These are phyloP conservation scores for Friedmanniomyces endolithicus DNA, from an alignment of 495 filamentous ascomycete genomes.

Conservation along the genomic window DNA sequence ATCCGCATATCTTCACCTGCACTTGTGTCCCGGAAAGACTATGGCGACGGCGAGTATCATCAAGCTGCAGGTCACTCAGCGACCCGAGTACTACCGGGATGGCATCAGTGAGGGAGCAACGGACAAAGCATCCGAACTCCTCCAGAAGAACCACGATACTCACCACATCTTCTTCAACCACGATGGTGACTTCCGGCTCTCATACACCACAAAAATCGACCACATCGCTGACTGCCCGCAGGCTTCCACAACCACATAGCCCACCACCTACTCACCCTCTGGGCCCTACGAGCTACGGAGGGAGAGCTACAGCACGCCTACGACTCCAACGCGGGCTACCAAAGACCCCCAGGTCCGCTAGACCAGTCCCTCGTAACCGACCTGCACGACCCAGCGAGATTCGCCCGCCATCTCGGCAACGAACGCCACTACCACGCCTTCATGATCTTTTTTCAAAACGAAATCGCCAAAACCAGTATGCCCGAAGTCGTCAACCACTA, in stretches of 20 bases:
- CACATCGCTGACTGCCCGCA: neutral
- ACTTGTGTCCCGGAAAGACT: too few relatives aligned
- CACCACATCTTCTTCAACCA: slow-evolving; percentile 72
- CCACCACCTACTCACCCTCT: slow-evolving; percentile 65
- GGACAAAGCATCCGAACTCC: slow-evolving; percentile 45
- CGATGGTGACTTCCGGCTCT: slow-evolving; percentile 15
- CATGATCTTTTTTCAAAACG: slow-evolving; percentile 56
- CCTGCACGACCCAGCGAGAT: slow-evolving; percentile 40
- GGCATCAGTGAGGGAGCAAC: slow-evolving; percentile 46
- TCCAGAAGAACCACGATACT: slow-evolving; percentile 62
- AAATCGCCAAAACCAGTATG: slow-evolving; percentile 53
- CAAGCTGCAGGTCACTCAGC: slow-evolving; percentile 42
- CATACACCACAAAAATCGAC: neutral
- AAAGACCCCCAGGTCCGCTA: slow-evolving; percentile 36
- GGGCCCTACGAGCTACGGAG: slow-evolving; percentile 55
- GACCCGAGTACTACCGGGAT: slow-evolving; percentile 43
- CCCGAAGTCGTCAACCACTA: slow-evolving; percentile 48
- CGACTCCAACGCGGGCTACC: slow-evolving; percentile 47
- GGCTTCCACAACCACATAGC: slow-evolving; percentile 53
- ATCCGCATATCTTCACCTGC: too few relatives aligned
- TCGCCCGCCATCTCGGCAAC: slow-evolving; percentile 40
- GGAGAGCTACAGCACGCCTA: slow-evolving; percentile 46
- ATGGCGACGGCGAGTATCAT: slow-evolving; percentile 59
- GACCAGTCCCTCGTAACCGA: slow-evolving; percentile 38
- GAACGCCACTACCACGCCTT: slow-evolving; percentile 52